Percentiles rank a stretch among this genome's conserved stretches.
These are phyloP conservation scores for Hylodesmum podocarpum DNA, from an alignment of 306 rosid species.

Conservation along the genomic window DNA sequence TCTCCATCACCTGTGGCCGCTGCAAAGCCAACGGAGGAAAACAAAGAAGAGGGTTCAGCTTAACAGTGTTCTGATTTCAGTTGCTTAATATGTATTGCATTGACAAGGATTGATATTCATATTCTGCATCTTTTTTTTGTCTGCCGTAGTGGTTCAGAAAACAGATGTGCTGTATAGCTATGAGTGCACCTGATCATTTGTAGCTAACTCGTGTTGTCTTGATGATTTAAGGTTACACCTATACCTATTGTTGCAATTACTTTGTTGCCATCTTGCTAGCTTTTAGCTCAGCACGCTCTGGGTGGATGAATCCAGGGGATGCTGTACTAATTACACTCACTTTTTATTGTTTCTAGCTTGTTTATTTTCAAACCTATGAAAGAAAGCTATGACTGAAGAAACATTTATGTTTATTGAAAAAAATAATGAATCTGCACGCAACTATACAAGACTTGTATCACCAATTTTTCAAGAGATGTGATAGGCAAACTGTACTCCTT, in stretches of 20 bases:
- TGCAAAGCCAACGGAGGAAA: slow-evolving; percentile 53
- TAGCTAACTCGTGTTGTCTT: slow-evolving; percentile 15
- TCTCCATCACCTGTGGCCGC: slow-evolving; percentile 65
- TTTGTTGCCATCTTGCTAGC: background rate
- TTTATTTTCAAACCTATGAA: background rate
- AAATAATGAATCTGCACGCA: too few relatives aligned
- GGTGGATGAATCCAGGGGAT: background rate
- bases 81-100: slow-evolving; percentile 25
- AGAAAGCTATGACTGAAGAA: background rate
- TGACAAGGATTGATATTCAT: slow-evolving; percentile 25
- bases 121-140: slow-evolving; percentile 17
- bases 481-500: too few relatives aligned
- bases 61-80: slow-evolving; percentile 32
- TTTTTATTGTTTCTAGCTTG: background rate
- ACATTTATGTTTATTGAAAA: too few relatives aligned
- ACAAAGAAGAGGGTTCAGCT: slow-evolving; percentile 67
- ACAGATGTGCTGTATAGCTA: slow-evolving; percentile 12
- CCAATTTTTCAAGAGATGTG: background rate
- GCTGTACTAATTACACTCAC: background rate
- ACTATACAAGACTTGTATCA: background rate
- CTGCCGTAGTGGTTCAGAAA: slow-evolving; percentile 4
- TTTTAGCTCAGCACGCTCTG: background rate
- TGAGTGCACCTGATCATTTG: slow-evolving; percentile 28
- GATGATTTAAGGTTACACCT: background rate
- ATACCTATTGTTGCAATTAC: slow-evolving; percentile 1